Percentiles rank a stretch among this genome's conserved stretches.
These are phyloP conservation scores for Funneliformis caledonium DNA, from an alignment of 371 early-diverging fungal genomes.

Conservation along the genomic window DNA sequence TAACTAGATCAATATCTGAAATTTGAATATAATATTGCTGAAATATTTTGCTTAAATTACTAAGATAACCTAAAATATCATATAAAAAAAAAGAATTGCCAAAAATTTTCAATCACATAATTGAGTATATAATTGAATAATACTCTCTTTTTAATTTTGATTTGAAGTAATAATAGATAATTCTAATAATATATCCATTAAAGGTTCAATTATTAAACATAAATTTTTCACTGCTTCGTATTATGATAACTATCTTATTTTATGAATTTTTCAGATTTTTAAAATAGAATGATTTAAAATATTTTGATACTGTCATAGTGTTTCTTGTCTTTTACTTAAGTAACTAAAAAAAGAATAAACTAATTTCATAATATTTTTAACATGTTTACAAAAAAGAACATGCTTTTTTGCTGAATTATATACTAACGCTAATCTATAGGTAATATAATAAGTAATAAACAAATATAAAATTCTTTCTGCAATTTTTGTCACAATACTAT, in stretches of 20 bases:
- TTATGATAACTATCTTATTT: neutral
- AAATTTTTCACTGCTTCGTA: neutral
- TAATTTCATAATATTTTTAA: neutral
- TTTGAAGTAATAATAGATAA: neutral
- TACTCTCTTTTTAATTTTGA: neutral
- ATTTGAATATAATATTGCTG: neutral
- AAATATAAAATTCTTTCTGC: neutral
- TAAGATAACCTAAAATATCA: neutral
- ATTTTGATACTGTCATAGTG: neutral
- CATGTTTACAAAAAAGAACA: neutral
- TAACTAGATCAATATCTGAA: neutral
- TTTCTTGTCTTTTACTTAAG: neutral
- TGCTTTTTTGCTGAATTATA: neutral
- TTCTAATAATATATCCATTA: neutral
- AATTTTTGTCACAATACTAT: neutral
- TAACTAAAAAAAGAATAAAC: neutral
- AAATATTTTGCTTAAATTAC: neutral
- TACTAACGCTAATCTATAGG: neutral
- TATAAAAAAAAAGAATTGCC: neutral
- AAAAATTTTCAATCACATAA: neutral
- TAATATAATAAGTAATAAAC: neutral
- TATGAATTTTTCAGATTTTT: constrained; percentile 2
- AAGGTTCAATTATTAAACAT: neutral
- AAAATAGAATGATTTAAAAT: neutral
- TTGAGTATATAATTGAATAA: neutral